Evolutionary conservation across 805 yeast genomes (phyloP).

Genomic region (Pichia sporocuriosa): DNA sequence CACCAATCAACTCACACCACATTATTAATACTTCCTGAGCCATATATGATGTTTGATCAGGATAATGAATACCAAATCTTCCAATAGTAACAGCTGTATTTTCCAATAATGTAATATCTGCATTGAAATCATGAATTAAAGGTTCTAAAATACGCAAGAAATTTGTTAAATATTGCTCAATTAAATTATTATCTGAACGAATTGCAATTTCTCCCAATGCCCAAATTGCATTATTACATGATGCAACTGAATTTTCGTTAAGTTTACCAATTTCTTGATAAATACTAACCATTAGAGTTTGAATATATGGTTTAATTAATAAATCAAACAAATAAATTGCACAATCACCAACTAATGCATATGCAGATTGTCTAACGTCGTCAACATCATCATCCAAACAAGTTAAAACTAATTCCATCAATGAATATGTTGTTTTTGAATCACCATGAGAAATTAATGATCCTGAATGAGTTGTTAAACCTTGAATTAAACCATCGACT

Average conservation of each 20-base stretch:
- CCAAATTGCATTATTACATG: slow-evolving; percentile 90
- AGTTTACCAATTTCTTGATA: slow-evolving; percentile 58
- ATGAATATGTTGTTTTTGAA: slow-evolving; percentile 19
- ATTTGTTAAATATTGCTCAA: slow-evolving; percentile 48
- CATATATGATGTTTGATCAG: slow-evolving; percentile 33
- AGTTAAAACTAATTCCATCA: slow-evolving; percentile 57
- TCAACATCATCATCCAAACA: slow-evolving; percentile 70
- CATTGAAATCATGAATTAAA: slow-evolving; percentile 46
- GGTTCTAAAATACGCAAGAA: slow-evolving; percentile 52
- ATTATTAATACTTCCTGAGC: slow-evolving; percentile 37
- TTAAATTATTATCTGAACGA: slow-evolving; percentile 39
- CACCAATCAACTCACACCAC: slow-evolving; percentile 69
- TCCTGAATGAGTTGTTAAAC: slow-evolving; percentile 58
- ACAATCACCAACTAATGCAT: slow-evolving; percentile 86
- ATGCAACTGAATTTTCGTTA: slow-evolving; percentile 44
- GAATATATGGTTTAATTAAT: slow-evolving; percentile 41
- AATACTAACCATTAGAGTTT: slow-evolving; percentile 55
- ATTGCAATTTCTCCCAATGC: slow-evolving; percentile 81
- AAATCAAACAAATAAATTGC: slow-evolving; percentile 50
- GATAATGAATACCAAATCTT: slow-evolving; percentile 61
- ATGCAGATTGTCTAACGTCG: slow-evolving; percentile 92
- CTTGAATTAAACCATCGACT: slow-evolving; percentile 90
- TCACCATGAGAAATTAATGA: slow-evolving; percentile 39
- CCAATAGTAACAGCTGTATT: slow-evolving; percentile 90
- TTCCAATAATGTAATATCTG: slow-evolving; percentile 63